phyloP scores from a whole-genome alignment of 345 rosid species.

The Citrus unshiu region DNA sequence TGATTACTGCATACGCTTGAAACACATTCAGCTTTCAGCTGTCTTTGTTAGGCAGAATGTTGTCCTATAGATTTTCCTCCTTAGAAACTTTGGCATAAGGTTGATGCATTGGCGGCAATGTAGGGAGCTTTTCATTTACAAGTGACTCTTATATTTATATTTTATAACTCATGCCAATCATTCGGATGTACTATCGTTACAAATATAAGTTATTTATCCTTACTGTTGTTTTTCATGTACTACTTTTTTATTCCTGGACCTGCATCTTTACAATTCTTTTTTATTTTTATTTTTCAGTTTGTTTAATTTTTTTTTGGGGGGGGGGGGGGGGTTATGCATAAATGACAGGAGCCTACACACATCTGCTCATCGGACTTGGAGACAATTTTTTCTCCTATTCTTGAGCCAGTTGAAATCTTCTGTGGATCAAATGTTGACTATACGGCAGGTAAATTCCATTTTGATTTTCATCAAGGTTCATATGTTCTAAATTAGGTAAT shows the following conservation, averaged over 20 bases:
- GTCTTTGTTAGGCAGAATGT: neutral
- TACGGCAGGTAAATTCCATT: constrained; percentile 30
- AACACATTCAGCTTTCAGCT: neutral
- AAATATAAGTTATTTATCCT: neutral
- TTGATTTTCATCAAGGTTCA: neutral
- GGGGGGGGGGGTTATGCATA: neutral
- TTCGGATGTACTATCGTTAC: neutral
- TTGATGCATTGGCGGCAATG: neutral
- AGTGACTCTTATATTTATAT: neutral
- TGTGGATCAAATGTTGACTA: constrained; percentile 39
- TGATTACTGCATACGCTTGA: neutral
- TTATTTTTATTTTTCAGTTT: neutral
- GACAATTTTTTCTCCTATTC: constrained; percentile 79
- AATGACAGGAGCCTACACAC: constrained; percentile 39
- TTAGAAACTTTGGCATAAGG: neutral
- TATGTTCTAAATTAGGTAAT: neutral
- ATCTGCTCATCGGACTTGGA: constrained; percentile 47
- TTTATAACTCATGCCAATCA: neutral
- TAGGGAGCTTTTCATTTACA: neutral
- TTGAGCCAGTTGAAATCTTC: constrained; percentile 39
- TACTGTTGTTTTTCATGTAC: neutral
- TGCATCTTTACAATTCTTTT: neutral
- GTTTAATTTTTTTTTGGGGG: too few species aligned
- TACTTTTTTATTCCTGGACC: neutral
- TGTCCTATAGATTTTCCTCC: neutral